These are phyloP conservation scores for Spinellus fusiger DNA, from an alignment of 192 early-diverging fungal genomes.

Conservation along the genomic window DNA sequence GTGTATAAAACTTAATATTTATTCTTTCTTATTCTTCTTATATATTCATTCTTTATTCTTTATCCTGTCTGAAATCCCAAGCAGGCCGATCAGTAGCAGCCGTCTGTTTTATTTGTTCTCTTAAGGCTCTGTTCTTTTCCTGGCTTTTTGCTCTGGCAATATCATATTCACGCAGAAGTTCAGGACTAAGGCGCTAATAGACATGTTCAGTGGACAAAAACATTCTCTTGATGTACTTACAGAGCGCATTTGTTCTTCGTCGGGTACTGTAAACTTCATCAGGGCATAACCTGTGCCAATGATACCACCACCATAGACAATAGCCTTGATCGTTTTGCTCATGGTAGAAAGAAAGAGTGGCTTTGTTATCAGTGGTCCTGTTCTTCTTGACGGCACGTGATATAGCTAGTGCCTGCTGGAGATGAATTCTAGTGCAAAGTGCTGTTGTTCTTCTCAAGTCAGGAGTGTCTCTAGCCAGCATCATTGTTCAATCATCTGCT, in stretches of 20 bases:
- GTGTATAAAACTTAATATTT: slow-evolving; percentile 34
- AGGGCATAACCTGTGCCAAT: slow-evolving; percentile 39
- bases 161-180: slow-evolving; percentile 24
- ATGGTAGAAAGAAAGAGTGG: slow-evolving; percentile 29
- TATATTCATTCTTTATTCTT: neutral
- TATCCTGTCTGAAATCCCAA: slow-evolving; percentile 9
- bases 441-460: no score
- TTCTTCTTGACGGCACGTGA: no score
- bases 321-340: slow-evolving; percentile 38
- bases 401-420: no score
- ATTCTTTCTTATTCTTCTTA: neutral
- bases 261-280: slow-evolving; percentile 46
- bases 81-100: slow-evolving; percentile 21
- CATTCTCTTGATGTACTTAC: slow-evolving; percentile 9
- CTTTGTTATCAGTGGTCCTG: no score
- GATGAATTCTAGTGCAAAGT: no score
- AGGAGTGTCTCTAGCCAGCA: no score
- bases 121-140: slow-evolving; percentile 12
- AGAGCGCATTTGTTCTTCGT: slow-evolving; percentile 32
- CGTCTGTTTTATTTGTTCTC: slow-evolving; percentile 20
- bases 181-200: slow-evolving; percentile 23
- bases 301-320: slow-evolving; percentile 37
- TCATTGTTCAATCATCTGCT: no score
- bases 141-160: slow-evolving; percentile 7
- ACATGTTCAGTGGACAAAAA: neutral